A percentile compares a stretch with the other conserved stretches of the same genome.
Evolutionary conservation across 257 asterid genomes (phyloP).

Genomic region (Solanum bulbocastanum): DNA sequence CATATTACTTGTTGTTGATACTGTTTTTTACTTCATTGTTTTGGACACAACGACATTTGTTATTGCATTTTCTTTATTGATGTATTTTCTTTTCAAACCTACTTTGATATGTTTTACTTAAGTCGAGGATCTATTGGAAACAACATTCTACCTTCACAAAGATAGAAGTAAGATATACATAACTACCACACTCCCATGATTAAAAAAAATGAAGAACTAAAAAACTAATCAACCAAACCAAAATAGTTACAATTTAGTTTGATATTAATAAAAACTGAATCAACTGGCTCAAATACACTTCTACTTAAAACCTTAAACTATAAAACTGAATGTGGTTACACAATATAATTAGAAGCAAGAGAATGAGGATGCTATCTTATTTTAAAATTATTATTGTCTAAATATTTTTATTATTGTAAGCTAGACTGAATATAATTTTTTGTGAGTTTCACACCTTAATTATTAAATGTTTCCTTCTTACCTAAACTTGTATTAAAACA

Average conservation of each 20-base stretch:
- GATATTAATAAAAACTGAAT: background rate
- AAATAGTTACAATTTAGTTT: background rate
- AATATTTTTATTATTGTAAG: background rate
- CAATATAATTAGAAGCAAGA: background rate
- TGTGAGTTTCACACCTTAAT: background rate
- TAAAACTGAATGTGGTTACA: background rate
- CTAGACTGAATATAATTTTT: background rate
- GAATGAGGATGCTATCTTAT: background rate
- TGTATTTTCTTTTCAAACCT: background rate
- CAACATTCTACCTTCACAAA: background rate
- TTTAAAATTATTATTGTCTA: background rate
- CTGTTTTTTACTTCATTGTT: background rate
- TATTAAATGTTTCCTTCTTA: background rate
- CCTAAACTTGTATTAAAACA: background rate
- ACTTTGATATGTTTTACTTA: background rate
- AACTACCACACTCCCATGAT: too few relatives aligned
- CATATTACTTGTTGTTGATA: background rate
- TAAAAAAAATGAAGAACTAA: too few relatives aligned
- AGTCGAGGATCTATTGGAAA: background rate
- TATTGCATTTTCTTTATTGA: background rate
- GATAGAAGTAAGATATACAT: too few relatives aligned
- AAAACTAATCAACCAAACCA: background rate
- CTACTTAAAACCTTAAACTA: background rate
- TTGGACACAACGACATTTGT: background rate
- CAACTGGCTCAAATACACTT: background rate